phyloP scores from a whole-genome alignment of 345 rosid species.

The Eutrema yunnanense region DNA sequence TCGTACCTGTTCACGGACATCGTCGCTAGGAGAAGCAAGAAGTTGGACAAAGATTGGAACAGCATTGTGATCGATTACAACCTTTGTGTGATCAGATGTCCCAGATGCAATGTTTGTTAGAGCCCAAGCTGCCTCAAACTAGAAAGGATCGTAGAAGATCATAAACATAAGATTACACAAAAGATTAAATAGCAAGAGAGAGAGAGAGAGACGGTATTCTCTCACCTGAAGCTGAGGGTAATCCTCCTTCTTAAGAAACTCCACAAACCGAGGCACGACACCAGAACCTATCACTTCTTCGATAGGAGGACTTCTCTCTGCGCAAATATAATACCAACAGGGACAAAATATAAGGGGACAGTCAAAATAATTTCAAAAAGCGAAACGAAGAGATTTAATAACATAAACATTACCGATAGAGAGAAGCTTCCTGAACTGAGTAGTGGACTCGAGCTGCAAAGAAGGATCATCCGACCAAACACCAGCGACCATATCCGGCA shows the following conservation, averaged over 20 bases:
- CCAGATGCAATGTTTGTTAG: conserved; percentile 94
- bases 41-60: conserved; percentile 79
- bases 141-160: not conserved
- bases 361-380: not conserved
- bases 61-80: conserved; percentile 76
- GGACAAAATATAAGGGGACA: not conserved
- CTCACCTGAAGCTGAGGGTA: conserved; percentile 78
- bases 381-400: not conserved
- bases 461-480: conserved; percentile 49
- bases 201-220: not conserved
- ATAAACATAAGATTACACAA: not conserved
- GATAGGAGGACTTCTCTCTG: conserved; percentile 85
- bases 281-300: conserved; percentile 74
- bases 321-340: not conserved
- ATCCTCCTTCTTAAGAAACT: conserved; percentile 72
- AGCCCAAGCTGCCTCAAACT: conserved; percentile 98
- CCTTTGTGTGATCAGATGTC: conserved; percentile 80
- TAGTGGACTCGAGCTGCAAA: conserved; percentile 74
- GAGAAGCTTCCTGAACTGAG: conserved; percentile 79
- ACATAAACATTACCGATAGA: conserved; percentile 49
- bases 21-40: conserved; percentile 72
- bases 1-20: conserved; percentile 91
- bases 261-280: conserved; percentile 85
- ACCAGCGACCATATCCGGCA: conserved; percentile 66
- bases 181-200: not conserved